A percentile compares a stretch with the other conserved stretches of the same genome.
phyloP scores from a whole-genome alignment of 202 grass and related monocot species.

The Miscanthus sacchariflorus region DNA sequence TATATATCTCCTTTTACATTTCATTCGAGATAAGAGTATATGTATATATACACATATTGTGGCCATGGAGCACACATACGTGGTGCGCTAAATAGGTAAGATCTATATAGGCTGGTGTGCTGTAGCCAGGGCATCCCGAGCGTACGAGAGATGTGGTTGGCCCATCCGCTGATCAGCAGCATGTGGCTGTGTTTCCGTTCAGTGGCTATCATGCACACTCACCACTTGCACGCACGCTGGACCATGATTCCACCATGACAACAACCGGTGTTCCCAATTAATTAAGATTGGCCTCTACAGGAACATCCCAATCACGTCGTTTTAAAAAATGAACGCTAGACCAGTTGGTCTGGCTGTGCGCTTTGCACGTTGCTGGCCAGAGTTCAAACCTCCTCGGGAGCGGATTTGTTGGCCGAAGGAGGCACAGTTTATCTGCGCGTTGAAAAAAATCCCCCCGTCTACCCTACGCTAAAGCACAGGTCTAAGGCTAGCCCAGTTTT shows the following conservation, averaged over 20 bases:
- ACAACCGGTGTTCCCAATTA: slow-evolving; percentile 2
- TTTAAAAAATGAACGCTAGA: neutral
- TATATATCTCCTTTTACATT: neutral
- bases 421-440: too few species aligned
- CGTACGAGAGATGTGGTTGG: slow-evolving; percentile 10
- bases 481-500: too few species aligned
- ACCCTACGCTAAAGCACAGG: too few species aligned
- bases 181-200: slow-evolving; percentile 9
- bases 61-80: neutral
- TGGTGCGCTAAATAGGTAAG: neutral
- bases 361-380: too few species aligned
- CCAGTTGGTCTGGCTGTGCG: too few species aligned
- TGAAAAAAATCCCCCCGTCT: too few species aligned
- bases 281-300: neutral
- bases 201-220: neutral
- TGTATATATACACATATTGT: neutral
- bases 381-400: too few species aligned
- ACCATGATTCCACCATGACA: slow-evolving; percentile 33
- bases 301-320: neutral
- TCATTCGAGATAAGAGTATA: neutral
- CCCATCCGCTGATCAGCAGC: slow-evolving; percentile 17
- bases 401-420: too few species aligned
- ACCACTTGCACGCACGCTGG: neutral
- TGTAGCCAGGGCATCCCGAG: neutral
- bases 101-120: neutral